A percentile compares a stretch with the other conserved stretches of the same genome.
These are phyloP conservation scores for Heliamphora exappendiculata DNA, from an alignment of 148 eudicot genomes.

Conservation along the genomic window DNA sequence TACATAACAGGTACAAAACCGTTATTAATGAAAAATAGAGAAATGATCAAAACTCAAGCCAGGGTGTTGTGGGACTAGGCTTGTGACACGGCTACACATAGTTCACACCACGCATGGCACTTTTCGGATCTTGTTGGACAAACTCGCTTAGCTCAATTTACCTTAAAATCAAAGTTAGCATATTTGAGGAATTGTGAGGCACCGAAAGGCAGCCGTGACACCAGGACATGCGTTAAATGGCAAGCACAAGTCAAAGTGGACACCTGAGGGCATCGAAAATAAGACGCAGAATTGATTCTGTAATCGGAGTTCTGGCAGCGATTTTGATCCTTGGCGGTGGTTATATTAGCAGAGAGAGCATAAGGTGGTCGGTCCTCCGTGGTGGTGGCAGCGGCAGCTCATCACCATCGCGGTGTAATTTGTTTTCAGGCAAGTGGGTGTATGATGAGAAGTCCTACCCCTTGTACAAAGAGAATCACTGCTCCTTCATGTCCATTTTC, in stretches of 20 bases:
- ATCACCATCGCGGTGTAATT: neutral
- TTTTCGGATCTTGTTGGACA: too few relatives aligned
- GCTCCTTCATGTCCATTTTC: neutral
- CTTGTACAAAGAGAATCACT: slow-evolving; percentile 6
- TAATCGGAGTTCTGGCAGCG: neutral
- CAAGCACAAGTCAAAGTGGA: slow-evolving; percentile 22
- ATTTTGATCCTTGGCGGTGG: neutral
- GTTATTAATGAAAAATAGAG: too few relatives aligned
- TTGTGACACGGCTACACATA: too few relatives aligned
- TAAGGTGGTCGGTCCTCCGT: neutral
- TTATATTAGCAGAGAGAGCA: neutral
- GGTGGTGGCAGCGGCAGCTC: too few relatives aligned
- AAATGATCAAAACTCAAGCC: too few relatives aligned
- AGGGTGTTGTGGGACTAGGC: too few relatives aligned
- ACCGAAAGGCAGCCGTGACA: neutral
- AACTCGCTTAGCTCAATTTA: neutral
- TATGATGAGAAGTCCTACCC: slow-evolving; percentile 5
- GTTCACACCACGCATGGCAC: too few relatives aligned
- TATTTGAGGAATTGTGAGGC: neutral
- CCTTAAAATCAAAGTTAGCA: neutral
- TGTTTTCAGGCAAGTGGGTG: slow-evolving; percentile 12
- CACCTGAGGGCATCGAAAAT: neutral
- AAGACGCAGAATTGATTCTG: neutral
- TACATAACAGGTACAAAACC: too few relatives aligned
- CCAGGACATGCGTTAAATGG: slow-evolving; percentile 10